phyloP scores from a whole-genome alignment of 176 grass and related monocot species.

The Guadua angustifolia region DNA sequence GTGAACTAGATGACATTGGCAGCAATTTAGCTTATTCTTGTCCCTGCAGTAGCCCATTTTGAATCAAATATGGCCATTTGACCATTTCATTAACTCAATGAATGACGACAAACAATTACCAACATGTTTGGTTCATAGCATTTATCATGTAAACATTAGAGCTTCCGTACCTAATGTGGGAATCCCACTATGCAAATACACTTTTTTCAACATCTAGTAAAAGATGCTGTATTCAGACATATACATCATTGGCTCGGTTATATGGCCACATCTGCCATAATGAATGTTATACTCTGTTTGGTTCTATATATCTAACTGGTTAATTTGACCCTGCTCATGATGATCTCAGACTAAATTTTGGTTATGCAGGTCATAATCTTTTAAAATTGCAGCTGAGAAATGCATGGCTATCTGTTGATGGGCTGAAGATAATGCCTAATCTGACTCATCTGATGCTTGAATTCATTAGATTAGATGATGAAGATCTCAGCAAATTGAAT shows the following conservation, averaged over 20 bases:
- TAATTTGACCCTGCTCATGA: background rate
- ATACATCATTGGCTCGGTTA: background rate
- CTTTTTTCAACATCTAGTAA: background rate
- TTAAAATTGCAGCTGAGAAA: conserved; percentile 65
- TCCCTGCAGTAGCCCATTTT: background rate
- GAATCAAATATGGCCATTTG: background rate
- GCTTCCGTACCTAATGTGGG: background rate
- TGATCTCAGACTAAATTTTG: conserved; percentile 21
- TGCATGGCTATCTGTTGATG: conserved; percentile 73
- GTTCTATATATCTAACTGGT: background rate
- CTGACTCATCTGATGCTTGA: conserved; percentile 65
- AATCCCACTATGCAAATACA: conserved; percentile 6
- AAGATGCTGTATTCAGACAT: background rate
- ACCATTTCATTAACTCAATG: conserved; percentile 6
- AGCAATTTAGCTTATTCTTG: background rate
- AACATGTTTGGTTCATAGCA: background rate
- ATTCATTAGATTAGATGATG: conserved; percentile 74
- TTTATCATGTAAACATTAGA: background rate
- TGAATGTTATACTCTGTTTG: background rate
- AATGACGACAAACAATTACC: background rate
- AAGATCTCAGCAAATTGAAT: conserved; percentile 70
- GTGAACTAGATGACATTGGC: background rate
- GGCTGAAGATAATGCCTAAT: conserved; percentile 65
- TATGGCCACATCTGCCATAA: background rate
- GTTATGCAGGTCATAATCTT: conserved; percentile 58